Conservation (phyloP, 345 rosid genomes). For the Aquilaria malaccensis region DNA sequence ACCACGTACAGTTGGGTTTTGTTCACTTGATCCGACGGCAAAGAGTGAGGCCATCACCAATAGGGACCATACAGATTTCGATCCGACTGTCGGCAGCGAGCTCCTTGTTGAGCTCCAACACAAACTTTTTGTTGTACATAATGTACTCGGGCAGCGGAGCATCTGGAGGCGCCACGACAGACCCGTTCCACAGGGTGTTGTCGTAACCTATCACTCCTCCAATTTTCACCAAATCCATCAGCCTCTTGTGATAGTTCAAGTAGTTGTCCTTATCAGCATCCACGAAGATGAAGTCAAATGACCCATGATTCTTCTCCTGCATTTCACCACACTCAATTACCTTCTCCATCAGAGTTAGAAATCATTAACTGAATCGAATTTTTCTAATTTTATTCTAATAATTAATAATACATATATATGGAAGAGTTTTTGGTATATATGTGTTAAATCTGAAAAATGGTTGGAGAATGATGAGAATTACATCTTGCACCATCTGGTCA, state of each 20-base stretch:
- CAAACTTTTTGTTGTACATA: conserved; percentile 27
- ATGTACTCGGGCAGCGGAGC: conserved; percentile 77
- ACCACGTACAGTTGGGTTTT: not conserved
- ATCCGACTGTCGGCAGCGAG: conserved; percentile 89
- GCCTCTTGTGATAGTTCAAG: conserved; percentile 71
- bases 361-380: not conserved
- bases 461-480: no score
- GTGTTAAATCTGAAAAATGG: no score
- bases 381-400: not conserved
- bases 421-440: no score
- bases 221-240: conserved; percentile 62
- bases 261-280: conserved; percentile 97
- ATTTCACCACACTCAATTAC: conserved; percentile 7
- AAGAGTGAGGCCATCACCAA: conserved; percentile 89
- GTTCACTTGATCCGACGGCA: conserved; percentile 70
- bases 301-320: conserved; percentile 70
- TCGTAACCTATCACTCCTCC: conserved; percentile 34
- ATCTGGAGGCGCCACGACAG: conserved; percentile 76
- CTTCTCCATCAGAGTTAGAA: conserved; percentile 10
- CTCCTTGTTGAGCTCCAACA: conserved; percentile 81
- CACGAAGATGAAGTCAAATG: conserved; percentile 9
- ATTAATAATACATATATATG: no score
- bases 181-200: conserved; percentile 47
- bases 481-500: no score
- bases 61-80: conserved; percentile 86